These are phyloP conservation scores for Hibiscus syriacus DNA, from an alignment of 345 rosid species.

Conservation along the genomic window DNA sequence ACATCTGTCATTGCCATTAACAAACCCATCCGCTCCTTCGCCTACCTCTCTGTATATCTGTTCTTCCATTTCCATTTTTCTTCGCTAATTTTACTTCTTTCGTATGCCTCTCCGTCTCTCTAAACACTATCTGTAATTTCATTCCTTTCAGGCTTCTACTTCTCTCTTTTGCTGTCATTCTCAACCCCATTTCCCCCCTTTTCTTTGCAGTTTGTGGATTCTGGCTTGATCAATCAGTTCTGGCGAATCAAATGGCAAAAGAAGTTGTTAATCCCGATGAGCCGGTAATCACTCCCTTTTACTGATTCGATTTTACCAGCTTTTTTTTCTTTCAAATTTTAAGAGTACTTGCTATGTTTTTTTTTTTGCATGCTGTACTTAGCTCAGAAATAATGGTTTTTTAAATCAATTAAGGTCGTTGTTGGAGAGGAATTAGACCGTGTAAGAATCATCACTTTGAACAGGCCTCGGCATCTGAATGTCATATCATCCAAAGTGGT, in stretches of 20 bases:
- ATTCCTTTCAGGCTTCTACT: background rate
- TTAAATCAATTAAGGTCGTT: conserved; percentile 49
- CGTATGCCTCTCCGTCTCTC: background rate
- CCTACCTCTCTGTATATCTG: background rate
- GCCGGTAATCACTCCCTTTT: conserved; percentile 15
- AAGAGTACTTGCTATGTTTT: background rate
- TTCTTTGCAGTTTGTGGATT: conserved; percentile 6
- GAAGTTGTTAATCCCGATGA: conserved; percentile 27
- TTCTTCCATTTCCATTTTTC: background rate
- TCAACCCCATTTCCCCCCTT: background rate
- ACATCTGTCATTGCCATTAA: background rate
- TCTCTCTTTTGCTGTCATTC: background rate
- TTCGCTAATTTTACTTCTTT: background rate
- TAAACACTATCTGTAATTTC: background rate
- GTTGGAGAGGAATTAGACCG: conserved; percentile 52
- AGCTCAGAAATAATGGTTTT: background rate
- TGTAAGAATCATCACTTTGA: conserved; percentile 58
- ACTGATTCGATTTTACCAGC: background rate
- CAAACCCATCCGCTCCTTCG: background rate
- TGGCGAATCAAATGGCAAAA: conserved; percentile 25
- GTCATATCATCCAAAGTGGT: conserved; percentile 83
- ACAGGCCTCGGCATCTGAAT: conserved; percentile 82
- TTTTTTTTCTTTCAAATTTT: background rate
- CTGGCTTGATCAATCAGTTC: background rate
- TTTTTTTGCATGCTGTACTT: too few relatives aligned